Evolutionary conservation across 306 rosid genomes (phyloP).

Genomic region (Arachis hypogaea): DNA sequence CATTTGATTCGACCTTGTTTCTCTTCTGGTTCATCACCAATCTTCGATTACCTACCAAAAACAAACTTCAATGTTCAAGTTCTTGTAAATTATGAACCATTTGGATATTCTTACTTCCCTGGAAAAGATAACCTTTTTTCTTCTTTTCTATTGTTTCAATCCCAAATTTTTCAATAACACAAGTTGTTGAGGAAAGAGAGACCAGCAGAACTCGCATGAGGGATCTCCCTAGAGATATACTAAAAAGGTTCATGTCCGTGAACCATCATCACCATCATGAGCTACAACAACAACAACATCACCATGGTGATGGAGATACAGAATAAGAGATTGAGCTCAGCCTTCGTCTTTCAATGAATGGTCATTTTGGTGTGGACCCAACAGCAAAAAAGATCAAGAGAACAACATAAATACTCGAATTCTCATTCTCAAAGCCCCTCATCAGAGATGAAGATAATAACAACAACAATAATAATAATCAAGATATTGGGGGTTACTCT

Average conservation of each 20-base stretch:
- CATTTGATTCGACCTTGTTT: too few species aligned
- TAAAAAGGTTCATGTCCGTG: conserved; percentile 32
- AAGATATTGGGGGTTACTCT: background rate
- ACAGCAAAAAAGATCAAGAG: conserved; percentile 56
- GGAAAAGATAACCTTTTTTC: background rate
- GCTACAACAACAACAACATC: background rate
- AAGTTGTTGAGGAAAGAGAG: conserved; percentile 46
- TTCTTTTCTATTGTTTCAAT: background rate
- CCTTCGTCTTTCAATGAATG: conserved; percentile 79
- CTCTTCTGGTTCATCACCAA: background rate
- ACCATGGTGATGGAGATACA: background rate
- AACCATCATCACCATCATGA: background rate
- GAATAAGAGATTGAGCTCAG: conserved; percentile 58
- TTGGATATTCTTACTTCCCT: background rate
- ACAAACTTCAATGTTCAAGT: background rate
- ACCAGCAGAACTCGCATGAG: conserved; percentile 14
- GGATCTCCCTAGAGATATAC: conserved; percentile 54
- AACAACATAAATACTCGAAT: conserved; percentile 62
- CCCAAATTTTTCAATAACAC: conserved; percentile 40
- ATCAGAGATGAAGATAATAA: too few species aligned
- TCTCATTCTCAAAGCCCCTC: background rate
- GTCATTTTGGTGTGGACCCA: conserved; percentile 82
- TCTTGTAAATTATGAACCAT: background rate
- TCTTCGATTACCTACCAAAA: background rate
- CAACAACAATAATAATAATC: too few species aligned